These are phyloP conservation scores for Nelumbo lutea DNA, from an alignment of 164 flowering plant species.

Conservation along the genomic window DNA sequence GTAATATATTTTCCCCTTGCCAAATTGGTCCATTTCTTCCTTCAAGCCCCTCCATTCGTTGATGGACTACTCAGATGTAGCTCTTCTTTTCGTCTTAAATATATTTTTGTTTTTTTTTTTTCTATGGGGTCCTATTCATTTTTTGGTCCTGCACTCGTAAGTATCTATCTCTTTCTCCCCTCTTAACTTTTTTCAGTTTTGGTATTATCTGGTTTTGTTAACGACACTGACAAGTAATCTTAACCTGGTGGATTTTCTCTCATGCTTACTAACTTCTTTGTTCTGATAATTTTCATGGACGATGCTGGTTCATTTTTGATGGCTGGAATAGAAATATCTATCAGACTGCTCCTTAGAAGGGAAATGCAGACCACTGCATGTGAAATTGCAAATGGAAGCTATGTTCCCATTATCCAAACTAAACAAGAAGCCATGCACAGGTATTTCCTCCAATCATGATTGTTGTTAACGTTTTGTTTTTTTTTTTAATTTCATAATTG, in stretches of 20 bases:
- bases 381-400: constrained; percentile 54
- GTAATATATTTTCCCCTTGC: constrained; percentile 22
- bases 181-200: neutral
- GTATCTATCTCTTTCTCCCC: too few species aligned
- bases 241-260: too few species aligned
- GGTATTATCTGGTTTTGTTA: neutral
- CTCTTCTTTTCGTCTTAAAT: neutral
- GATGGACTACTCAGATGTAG: constrained; percentile 6
- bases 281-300: neutral
- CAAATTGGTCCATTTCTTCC: constrained; percentile 27
- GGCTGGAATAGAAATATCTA: constrained; percentile 19
- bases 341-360: constrained; percentile 34
- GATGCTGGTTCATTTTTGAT: constrained; percentile 27
- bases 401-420: constrained; percentile 28
- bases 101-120: neutral
- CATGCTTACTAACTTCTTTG: neutral
- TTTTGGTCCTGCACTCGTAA: neutral
- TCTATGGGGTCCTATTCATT: neutral
- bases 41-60: constrained; percentile 32
- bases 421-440: constrained; percentile 23
- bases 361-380: constrained; percentile 47
- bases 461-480: neutral
- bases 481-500: too few species aligned
- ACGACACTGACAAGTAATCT: too few species aligned
- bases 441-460: constrained; percentile 15